These are phyloP conservation scores for Madurella fahalii DNA, from an alignment of 2,329 filamentous ascomycete genomes.

Conservation along the genomic window DNA sequence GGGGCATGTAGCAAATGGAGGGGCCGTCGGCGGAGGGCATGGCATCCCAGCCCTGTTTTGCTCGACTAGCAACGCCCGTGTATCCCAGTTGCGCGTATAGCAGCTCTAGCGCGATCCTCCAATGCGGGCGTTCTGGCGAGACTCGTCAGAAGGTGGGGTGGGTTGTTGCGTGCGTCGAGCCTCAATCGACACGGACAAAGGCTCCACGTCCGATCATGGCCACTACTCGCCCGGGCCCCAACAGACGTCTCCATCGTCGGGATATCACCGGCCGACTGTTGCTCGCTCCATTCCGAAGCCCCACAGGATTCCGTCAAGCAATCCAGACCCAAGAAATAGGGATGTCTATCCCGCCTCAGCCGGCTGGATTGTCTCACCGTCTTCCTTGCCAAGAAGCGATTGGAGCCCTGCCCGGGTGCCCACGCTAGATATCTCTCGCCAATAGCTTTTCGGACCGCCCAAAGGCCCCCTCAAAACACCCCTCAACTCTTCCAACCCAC, in stretches of 20 bases:
- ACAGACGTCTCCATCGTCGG: constrained; percentile 20
- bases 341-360: not conserved
- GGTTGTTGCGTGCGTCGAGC: not conserved
- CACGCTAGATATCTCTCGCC: constrained; percentile 15
- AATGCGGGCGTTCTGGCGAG: not conserved
- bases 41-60: not conserved
- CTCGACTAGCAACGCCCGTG: not conserved
- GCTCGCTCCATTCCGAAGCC: constrained; percentile 5
- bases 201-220: constrained; percentile 6
- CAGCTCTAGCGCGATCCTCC: not conserved
- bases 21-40: too few species aligned
- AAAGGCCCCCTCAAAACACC: not conserved
- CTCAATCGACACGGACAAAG: not conserved
- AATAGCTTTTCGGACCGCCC: not conserved
- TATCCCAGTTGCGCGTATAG: not conserved
- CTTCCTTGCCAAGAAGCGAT: constrained; percentile 2
- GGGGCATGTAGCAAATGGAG: too few species aligned
- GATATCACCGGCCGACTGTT: constrained; percentile 23
- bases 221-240: not conserved
- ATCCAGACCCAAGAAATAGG: constrained; percentile 8
- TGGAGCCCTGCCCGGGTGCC: not conserved
- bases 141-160: not conserved
- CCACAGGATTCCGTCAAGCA: constrained; percentile 8
- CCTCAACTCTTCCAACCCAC: not conserved
- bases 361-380: not conserved